Base-by-base conservation (phyloP, 148 eudicot species). In the Amaranthus hypochondriacus region DNA sequence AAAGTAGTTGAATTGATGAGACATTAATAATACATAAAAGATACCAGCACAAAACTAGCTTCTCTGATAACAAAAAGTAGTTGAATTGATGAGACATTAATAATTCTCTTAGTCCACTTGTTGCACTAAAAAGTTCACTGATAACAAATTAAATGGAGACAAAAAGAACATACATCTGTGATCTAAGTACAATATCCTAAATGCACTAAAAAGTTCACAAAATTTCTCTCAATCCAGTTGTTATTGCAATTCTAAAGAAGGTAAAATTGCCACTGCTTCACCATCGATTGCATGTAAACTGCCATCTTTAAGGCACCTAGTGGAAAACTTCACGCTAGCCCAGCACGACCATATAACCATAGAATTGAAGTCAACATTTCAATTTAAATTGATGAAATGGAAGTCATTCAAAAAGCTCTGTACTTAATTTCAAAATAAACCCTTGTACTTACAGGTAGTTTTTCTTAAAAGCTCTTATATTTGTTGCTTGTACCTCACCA, bases 181-280 rank as follows among this genome's bases (percentile, higher is more conserved):
- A 28, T 28, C 39, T 28, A 28, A 28, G 39, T 28, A 28, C 39
- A 28, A 28, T 28, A 28, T 28, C 39, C 1, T 28, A 58, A 58
- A 58, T 58, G 62, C 62, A 58, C 9, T 51, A 5, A 51, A 5
- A 51, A 9, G 5, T 5, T 9, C 61, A 57, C 12, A 57, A 57
- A 57, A n/a, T 5, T n/a, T 57, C 63, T 59, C 63, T 51, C 9
- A 59, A 18, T 28, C 4, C 4, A 59, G n/a, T 9, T 18, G 57
- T 69, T 46, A 62, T 54, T 75, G 78, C 64, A 73, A 64, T 3
- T 71, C n/a, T 71, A 82, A 39, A 3, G 81, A 73, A 39, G 95
- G 95, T 55, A 90, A 78, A 66, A 90, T 70, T 12, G 90, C 86
- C 39, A 82, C 83, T 43, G 98, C 97, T 77, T 91, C 92, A 3